Base-by-base conservation (phyloP, 805 yeast genomes). In the Kuraishia ogatae region DNA sequence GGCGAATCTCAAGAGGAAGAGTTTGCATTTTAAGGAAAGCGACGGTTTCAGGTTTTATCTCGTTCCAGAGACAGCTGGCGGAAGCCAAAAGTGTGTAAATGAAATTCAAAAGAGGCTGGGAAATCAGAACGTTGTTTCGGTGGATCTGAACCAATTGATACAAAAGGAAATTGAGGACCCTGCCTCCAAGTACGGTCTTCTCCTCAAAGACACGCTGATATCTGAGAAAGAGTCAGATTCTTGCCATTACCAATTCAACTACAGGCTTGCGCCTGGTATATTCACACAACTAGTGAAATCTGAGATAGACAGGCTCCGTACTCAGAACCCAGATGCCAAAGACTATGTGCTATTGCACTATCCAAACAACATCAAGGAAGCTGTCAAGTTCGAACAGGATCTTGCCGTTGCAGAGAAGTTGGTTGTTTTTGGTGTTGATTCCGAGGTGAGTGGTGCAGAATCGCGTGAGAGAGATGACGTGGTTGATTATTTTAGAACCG, bases 321-420 rank as follows among this genome's bases (percentile, higher is more conserved):
- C 58, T 1, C 54, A 58, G 21, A 49, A 59, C 28, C 73, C 74
- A 22, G 62, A 72, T 22, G 72, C 76, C 35, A 78, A 82, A 29
- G 71, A 72, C 47, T 79, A 83, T 43, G 60, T 84, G 0, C 65
- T 87, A 52, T 63, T 78, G 26, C 80, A 84, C 61, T 86, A 80
- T 63, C 92, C 93, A 2, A 76, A 73, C 52, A 73, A 75, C 23
- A 76, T 87, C 47, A 79, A 79, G 52, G 92, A 87, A 57, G 86
- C 89, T 2, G 79, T 84, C 54, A 82, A 80, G 61, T 87, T 87
- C 59, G 94, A 87, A 65, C 87, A 83, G 60, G 89, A 85, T 56
- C 75, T 87, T 26, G 77, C 84, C 1, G 76, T 77, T 10, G 68
- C 78, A 52, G 66, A 73, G 55, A 72, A 75, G 52, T 54, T 82